These are phyloP conservation scores for Erodium chrysanthum DNA, from an alignment of 441 rosid genomes.

Conservation along the genomic window DNA sequence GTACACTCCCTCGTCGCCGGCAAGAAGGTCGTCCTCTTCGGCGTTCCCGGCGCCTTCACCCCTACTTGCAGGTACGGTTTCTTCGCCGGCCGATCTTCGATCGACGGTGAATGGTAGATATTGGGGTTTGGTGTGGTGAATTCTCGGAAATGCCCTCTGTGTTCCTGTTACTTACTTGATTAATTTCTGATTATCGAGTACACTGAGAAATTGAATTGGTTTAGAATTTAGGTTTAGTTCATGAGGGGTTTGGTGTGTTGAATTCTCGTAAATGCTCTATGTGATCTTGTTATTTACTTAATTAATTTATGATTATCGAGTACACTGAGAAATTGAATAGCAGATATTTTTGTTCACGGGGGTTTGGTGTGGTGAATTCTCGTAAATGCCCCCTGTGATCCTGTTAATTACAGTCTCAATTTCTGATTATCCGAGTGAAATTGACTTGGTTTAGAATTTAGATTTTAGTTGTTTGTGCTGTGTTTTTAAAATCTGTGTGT, in stretches of 20 bases:
- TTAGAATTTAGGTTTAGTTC: conserved; percentile 2
- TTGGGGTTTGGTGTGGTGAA: not conserved
- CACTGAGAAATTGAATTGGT: not conserved
- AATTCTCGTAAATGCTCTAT: not conserved
- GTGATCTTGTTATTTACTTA: too few species aligned
- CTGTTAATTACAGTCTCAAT: not conserved
- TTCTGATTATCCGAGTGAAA: not conserved
- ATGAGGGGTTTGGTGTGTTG: not conserved
- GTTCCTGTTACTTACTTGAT: not conserved
- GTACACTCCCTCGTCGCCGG: conserved; percentile 73
- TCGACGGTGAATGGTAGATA: not conserved
- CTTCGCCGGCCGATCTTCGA: not conserved
- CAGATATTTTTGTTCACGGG: not conserved
- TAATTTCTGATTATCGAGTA: not conserved
- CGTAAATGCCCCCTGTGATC: not conserved
- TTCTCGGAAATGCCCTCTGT: not conserved
- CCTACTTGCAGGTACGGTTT: conserved; percentile 76
- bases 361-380: not conserved
- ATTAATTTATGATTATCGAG: too few species aligned
- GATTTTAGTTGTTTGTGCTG: not conserved
- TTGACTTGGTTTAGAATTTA: not conserved
- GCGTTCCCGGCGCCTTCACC: conserved; percentile 96
- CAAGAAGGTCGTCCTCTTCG: conserved; percentile 66
- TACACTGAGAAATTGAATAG: not conserved
- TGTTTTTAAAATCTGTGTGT: not conserved